Evolutionary conservation across 2,329 filamentous ascomycete species (phyloP), one percentile per base, ranked within the genome.

Genomic region (Lachnellula cervina): DNA sequence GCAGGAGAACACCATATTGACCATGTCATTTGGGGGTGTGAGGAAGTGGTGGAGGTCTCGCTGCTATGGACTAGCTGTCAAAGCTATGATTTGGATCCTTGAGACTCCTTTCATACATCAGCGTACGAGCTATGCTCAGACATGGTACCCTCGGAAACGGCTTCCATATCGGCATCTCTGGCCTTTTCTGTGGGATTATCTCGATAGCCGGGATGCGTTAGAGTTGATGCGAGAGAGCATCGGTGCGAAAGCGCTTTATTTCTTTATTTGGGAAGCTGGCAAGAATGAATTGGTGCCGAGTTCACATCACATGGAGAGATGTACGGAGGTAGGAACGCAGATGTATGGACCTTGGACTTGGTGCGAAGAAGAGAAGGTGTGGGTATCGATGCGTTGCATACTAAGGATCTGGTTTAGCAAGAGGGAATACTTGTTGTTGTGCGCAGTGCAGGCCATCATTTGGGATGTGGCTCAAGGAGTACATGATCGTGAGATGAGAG

Each of bases 71-170:
- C 19, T 61, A 0, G 51, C 57, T 17, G 68, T 81, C 9, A 62
- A 64, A 1, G 74, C 79, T 1, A 59, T 93, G 50, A 75, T 93
- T 11, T 32, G 9, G 28, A 28, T 28, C 16, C 76, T 93, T 1
- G 89, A 93, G 67, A 91, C 89, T 0, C 88, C n/a, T n/a, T n/a
- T n/a, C 89, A 0, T 91, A 91, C 59, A 80, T 85, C 0, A 88
- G 83, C 44, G 80, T 89, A 54, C 77, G 80, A 56, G 80, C 80
- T 17, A 90, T 93, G 87, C 75, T 93, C 5, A 80, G 43, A 83
- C 81, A 1, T 70, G 93, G 2, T 93, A 92, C 66, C 88, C 88
- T 1, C 87, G 91, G 63, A 88, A 81, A 63, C 92, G 88, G 87
- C 74, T 92, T 6, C 89, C 89, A 0, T 93, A 93, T 68, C 80